Conservation (phyloP, 805 yeast species). For the Monosporozyma siamensis region DNA sequence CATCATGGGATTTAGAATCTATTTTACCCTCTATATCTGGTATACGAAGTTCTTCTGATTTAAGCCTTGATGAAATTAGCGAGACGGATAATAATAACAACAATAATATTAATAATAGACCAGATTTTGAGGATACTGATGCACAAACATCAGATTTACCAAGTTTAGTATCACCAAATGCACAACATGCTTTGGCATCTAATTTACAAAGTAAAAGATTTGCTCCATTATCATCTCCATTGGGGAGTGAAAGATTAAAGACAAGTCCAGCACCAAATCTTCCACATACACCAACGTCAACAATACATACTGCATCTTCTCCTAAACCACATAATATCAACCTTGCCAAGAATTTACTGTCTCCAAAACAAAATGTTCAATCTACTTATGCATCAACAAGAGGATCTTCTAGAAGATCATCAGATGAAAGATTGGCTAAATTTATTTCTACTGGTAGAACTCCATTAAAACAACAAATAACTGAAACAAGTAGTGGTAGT, state of each 20-base stretch:
- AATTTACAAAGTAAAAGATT: constrained; percentile 2
- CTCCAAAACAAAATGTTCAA: constrained; percentile 10
- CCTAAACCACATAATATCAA: not conserved
- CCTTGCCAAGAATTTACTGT: constrained; percentile 8
- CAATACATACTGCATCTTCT: not conserved
- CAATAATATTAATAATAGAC: too few species aligned
- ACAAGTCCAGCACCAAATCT: constrained; percentile 3
- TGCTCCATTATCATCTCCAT: constrained; percentile 1
- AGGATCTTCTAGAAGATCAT: constrained; percentile 13
- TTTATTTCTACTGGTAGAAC: constrained; percentile 4
- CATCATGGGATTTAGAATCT: constrained; percentile 3
- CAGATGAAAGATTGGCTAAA: constrained; percentile 15
- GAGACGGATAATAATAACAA: not conserved
- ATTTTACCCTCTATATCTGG: not conserved
- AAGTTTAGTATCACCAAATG: constrained; percentile 1
- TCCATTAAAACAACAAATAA: not conserved
- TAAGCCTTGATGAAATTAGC: not conserved
- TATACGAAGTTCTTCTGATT: not conserved
- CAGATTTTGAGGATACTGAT: not conserved
- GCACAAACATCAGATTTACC: not conserved
- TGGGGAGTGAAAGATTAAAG: constrained; percentile 4
- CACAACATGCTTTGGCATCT: not conserved
- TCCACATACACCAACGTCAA: not conserved
- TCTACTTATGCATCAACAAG: constrained; percentile 2
- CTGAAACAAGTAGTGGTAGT: not conserved